A percentile compares a stretch with the other conserved stretches of the same genome.
These are phyloP conservation scores for Cetraspora pellucida DNA, from an alignment of 192 early-diverging fungal genomes.

Conservation along the genomic window DNA sequence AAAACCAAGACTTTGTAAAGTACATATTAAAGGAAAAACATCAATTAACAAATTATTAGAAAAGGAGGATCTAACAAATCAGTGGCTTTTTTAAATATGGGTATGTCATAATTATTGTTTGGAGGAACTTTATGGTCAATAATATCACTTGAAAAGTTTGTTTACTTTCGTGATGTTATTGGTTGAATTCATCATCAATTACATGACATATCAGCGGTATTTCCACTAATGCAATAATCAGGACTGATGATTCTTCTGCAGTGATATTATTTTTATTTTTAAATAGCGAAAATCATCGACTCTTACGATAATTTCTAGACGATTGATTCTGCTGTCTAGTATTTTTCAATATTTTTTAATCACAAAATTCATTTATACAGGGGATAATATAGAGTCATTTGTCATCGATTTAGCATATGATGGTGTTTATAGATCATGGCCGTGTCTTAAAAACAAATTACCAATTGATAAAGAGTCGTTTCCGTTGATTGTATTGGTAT, in stretches of 20 bases:
- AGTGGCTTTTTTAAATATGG: slow-evolving; percentile 23
- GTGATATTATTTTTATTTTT: too few relatives aligned
- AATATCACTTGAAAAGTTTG: too few relatives aligned
- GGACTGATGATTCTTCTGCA: too few relatives aligned
- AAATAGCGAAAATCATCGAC: too few relatives aligned
- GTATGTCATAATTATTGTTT: neutral
- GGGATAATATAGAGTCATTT: slow-evolving; percentile 16
- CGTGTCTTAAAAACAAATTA: slow-evolving; percentile 30
- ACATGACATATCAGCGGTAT: too few relatives aligned
- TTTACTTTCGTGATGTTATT: too few relatives aligned
- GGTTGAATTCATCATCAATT: too few relatives aligned
- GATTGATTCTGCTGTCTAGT: neutral
- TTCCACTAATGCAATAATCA: too few relatives aligned
- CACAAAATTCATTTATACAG: slow-evolving; percentile 20
- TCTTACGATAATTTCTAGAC: too few relatives aligned
- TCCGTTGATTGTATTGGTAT: slow-evolving; percentile 26
- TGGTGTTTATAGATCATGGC: slow-evolving; percentile 18
- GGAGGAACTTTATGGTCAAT: too few relatives aligned
- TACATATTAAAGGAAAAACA: slow-evolving; percentile 18
- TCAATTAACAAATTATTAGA: slow-evolving; percentile 27
- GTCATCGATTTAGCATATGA: slow-evolving; percentile 30
- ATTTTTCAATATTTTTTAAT: slow-evolving; percentile 15
- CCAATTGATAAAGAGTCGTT: slow-evolving; percentile 22
- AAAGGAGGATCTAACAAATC: slow-evolving; percentile 17
- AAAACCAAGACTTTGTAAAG: slow-evolving; percentile 21